A percentile compares a stretch with the other conserved stretches of the same genome.
These are phyloP conservation scores for Penicillium janthinellum DNA, from an alignment of 2,329 filamentous ascomycete genomes.

Conservation along the genomic window DNA sequence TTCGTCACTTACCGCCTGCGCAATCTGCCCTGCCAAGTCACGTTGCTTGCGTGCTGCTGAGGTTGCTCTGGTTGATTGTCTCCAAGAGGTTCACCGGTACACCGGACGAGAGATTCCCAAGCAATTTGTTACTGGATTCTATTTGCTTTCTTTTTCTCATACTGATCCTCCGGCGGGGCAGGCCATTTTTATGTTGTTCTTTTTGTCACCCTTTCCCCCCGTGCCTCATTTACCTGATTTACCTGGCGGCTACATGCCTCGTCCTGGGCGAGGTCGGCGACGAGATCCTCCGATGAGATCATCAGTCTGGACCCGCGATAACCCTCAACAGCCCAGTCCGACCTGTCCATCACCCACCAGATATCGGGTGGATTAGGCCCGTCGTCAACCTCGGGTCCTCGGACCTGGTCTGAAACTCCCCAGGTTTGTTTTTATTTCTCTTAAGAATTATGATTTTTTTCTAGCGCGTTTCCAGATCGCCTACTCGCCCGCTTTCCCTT, in stretches of 20 bases:
- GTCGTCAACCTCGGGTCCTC: slow-evolving; percentile 25
- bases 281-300: slow-evolving; percentile 21
- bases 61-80: not conserved
- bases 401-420: slow-evolving; percentile 6
- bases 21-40: slow-evolving; percentile 6
- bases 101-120: slow-evolving; percentile 17
- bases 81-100: slow-evolving; percentile 29
- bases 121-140: not conserved
- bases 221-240: not conserved
- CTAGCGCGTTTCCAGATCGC: not conserved
- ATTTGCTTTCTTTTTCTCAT: slow-evolving; percentile 3
- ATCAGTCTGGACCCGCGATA: slow-evolving; percentile 10
- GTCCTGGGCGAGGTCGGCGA: slow-evolving; percentile 3
- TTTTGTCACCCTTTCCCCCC: not conserved
- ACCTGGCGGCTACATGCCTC: not conserved
- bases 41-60: not conserved
- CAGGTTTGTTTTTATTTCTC: not conserved
- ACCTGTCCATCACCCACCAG: not conserved
- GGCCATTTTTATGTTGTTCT: not conserved
- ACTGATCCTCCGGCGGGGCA: not conserved
- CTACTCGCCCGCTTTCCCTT: not conserved
- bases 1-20: slow-evolving; percentile 4
- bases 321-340: not conserved
- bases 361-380: slow-evolving; percentile 27
- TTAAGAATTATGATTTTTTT: no score